Conservation (phyloP, 2,329 filamentous ascomycete genomes). For the Botrytis medusae region DNA sequence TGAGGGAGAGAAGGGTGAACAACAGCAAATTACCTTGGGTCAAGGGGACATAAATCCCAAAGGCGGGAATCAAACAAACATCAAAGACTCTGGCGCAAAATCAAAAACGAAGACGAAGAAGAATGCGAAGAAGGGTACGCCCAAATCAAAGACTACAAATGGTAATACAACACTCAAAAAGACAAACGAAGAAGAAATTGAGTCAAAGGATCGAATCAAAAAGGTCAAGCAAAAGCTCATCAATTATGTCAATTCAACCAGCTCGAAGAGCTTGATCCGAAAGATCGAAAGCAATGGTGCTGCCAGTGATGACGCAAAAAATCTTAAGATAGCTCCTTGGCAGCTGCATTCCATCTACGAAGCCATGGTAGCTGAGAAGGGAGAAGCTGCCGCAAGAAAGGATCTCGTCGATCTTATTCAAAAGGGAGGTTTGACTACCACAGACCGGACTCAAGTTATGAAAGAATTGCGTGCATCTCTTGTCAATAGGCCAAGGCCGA, state of each 20-base stretch:
- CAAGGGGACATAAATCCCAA: background rate
- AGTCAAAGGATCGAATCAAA: conserved; percentile 16
- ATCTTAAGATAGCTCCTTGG: conserved; percentile 15
- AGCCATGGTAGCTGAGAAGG: conserved; percentile 17
- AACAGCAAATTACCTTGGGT: background rate
- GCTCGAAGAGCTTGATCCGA: background rate
- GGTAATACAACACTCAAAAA: background rate
- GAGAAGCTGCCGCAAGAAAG: conserved; percentile 11
- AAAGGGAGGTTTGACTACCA: conserved; percentile 19
- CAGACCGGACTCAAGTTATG: conserved; percentile 18
- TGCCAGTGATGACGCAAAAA: background rate
- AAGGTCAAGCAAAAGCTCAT: conserved; percentile 14
- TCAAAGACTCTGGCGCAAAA: background rate
- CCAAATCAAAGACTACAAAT: background rate
- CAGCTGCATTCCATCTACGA: conserved; percentile 19
- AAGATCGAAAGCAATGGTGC: background rate
- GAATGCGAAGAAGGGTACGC: background rate
- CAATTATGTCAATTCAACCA: conserved; percentile 15
- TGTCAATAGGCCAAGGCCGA: background rate
- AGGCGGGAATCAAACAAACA: background rate
- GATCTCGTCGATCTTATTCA: conserved; percentile 20
- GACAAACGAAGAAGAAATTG: background rate
- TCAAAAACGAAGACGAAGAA: conserved; percentile 1
- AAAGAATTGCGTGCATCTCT: conserved; percentile 20
- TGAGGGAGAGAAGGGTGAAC: background rate